These are phyloP conservation scores for Populus tremula DNA, from an alignment of 345 rosid species.

Conservation along the genomic window DNA sequence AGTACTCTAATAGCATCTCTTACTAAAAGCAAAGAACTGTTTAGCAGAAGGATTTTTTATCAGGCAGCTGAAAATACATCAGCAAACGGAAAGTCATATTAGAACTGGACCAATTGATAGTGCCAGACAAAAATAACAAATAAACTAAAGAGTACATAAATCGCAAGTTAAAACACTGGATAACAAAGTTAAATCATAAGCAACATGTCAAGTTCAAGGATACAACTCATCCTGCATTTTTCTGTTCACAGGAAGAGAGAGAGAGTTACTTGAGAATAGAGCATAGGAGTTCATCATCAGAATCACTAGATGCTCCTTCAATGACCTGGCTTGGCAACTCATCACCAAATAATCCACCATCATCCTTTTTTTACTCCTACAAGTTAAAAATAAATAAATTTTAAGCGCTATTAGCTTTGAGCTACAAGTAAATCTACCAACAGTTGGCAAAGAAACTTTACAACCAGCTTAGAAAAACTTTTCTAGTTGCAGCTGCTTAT, in stretches of 20 bases:
- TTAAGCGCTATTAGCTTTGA: background rate
- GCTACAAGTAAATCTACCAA: background rate
- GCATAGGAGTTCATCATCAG: constrained; percentile 44
- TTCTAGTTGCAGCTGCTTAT: no score
- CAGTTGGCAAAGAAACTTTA: background rate
- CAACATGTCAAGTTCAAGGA: background rate
- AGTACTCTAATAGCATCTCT: background rate
- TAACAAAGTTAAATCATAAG: background rate
- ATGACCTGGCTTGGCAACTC: constrained; percentile 13
- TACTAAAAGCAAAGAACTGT: background rate
- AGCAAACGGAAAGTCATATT: background rate
- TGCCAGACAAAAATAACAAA: background rate
- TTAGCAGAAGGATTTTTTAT: background rate
- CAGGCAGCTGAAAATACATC: background rate
- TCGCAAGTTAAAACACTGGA: background rate
- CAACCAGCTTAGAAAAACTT: background rate
- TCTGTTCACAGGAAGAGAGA: background rate
- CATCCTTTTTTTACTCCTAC: constrained; percentile 31
- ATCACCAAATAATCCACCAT: background rate
- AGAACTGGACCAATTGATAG: background rate
- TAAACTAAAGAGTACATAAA: background rate
- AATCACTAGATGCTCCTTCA: constrained; percentile 27
- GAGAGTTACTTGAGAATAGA: constrained; percentile 38
- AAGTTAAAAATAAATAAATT: background rate
- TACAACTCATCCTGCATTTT: no score